These are phyloP conservation scores for Cladophialophora psammophila DNA, from an alignment of 2,329 filamentous ascomycete species.

Conservation along the genomic window DNA sequence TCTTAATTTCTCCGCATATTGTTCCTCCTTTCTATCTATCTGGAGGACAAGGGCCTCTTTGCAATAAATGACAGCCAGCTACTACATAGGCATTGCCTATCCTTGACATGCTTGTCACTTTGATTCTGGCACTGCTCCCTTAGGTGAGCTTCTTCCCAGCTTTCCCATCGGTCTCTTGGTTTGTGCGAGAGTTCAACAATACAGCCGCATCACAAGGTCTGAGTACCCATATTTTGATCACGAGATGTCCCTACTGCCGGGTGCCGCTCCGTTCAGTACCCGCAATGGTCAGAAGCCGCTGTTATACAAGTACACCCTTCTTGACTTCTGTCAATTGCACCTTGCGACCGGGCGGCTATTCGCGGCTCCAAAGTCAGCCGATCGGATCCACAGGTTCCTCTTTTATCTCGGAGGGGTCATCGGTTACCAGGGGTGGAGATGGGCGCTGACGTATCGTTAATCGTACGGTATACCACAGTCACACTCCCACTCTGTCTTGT, in stretches of 20 bases:
- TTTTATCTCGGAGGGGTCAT: constrained; percentile 16
- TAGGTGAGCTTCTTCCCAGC: neutral
- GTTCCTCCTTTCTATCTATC: neutral
- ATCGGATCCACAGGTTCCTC: constrained; percentile 4
- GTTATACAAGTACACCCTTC: neutral
- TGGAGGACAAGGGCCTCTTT: neutral
- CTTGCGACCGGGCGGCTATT: constrained; percentile 9
- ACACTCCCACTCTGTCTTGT: constrained; percentile 4
- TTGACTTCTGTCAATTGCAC: neutral
- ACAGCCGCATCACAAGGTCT: neutral
- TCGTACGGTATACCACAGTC: neutral
- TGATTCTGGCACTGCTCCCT: neutral
- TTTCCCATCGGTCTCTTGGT: neutral
- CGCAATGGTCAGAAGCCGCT: neutral
- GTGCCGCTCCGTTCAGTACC: neutral
- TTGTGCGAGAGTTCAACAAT: neutral
- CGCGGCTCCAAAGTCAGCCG: constrained; percentile 3
- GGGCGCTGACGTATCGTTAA: constrained; percentile 19
- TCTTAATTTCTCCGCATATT: neutral
- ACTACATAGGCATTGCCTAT: neutral
- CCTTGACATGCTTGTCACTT: neutral
- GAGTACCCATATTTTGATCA: neutral
- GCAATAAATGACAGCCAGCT: too few species aligned
- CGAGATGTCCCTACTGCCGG: neutral
- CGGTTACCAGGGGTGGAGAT: constrained; percentile 5